These are phyloP conservation scores for Plasmodium cynomolgi DNA, from an alignment of 169 alveolate species.

Conservation along the genomic window DNA sequence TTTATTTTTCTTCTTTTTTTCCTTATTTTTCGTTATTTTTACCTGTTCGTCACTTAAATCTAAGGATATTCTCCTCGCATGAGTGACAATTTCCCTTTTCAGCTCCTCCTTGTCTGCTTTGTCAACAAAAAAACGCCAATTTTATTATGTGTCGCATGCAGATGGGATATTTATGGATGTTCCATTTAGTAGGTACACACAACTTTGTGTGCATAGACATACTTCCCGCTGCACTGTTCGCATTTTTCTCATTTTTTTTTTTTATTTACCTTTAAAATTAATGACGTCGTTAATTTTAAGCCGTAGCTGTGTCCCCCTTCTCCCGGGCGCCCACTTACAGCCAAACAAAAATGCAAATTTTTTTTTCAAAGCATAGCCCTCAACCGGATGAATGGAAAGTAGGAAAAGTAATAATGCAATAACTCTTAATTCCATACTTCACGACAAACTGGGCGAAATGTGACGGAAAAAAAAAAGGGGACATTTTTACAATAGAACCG, in stretches of 20 bases:
- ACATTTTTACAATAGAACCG: background rate
- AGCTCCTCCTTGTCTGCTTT: constrained; percentile 48
- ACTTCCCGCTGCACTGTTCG: background rate
- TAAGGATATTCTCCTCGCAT: constrained; percentile 29
- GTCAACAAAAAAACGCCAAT: background rate
- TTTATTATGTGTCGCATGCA: background rate
- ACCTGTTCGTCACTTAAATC: constrained; percentile 62
- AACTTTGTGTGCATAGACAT: background rate
- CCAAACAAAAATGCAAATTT: background rate
- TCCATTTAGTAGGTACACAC: background rate
- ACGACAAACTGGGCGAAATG: background rate
- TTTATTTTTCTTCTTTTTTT: background rate
- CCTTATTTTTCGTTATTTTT: background rate
- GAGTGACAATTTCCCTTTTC: constrained; percentile 33
- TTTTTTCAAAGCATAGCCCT: constrained; percentile 45
- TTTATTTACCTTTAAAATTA: constrained; percentile 53
- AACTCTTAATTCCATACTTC: constrained; percentile 53
- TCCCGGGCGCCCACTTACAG: background rate
- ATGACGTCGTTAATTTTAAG: constrained; percentile 54
- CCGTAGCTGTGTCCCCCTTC: background rate
- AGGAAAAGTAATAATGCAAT: constrained; percentile 13
- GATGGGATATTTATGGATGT: background rate
- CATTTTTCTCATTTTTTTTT: constrained; percentile 5
- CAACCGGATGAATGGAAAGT: constrained; percentile 2
- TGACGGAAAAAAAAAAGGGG: background rate